phyloP scores from a whole-genome alignment of 2,329 filamentous ascomycete species.

The Cladosporium austrohemisphaericum region DNA sequence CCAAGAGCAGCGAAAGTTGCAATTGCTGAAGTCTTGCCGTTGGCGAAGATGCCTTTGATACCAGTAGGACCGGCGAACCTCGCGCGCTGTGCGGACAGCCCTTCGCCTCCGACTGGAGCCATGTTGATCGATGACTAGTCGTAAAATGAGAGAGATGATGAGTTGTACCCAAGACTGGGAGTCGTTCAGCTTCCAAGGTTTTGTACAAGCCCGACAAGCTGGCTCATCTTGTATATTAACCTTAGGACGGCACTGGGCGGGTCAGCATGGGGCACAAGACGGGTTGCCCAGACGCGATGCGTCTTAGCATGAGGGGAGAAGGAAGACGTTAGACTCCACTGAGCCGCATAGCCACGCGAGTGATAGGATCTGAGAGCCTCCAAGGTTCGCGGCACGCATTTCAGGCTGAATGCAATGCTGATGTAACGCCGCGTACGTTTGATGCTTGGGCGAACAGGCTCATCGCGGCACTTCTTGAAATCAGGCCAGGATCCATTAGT shows the following conservation, averaged over 20 bases:
- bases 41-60: conserved; percentile 23
- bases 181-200: not conserved
- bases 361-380: conserved; percentile 5
- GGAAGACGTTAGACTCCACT: not conserved
- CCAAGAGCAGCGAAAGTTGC: conserved; percentile 27
- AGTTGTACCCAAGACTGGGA: not conserved
- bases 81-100: conserved; percentile 23
- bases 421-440: no score
- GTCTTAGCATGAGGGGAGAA: conserved; percentile 14
- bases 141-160: not conserved
- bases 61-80: conserved; percentile 24
- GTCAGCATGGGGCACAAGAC: conserved; percentile 9
- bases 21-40: conserved; percentile 24
- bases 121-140: not conserved
- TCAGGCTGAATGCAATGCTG: conserved; percentile 12
- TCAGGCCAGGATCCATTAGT: no score
- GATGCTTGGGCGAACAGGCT: not conserved
- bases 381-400: conserved; percentile 5
- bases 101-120: conserved; percentile 11
- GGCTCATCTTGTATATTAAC: conserved; percentile 7
- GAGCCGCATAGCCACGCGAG: conserved; percentile 9
- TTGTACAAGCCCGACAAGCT: not conserved
- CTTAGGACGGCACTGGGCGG: no score
- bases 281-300: conserved; percentile 8
- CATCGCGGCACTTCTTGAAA: no score